Base-by-base conservation (phyloP, 2,329 filamentous ascomycete genomes). In the Hypoxylon sp. region DNA sequence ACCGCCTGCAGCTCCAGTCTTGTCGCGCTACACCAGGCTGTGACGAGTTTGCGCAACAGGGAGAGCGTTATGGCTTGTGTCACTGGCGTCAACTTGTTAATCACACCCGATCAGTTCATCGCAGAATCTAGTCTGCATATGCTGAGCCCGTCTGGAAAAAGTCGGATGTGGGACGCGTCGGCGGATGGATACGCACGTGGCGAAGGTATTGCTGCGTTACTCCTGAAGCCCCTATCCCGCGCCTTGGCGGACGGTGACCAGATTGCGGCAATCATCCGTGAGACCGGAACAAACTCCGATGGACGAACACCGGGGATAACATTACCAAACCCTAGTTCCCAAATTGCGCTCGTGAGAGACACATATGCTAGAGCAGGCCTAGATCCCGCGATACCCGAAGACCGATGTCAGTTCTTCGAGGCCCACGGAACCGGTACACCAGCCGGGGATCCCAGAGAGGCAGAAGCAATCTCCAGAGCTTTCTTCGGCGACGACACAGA, bases 151-250 rank as follows among this genome's bases (percentile, higher is more conserved):
- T 75, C 78, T 0, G 80, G 81, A 1, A 77, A 76, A 54, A 83
- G 78, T 44, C 78, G 77, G 37, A 81, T 80, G 73, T 86, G 82
- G 75, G 85, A 87, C 62, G 71, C 73, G 2, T 69, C 69, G 3
- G 86, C 83, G 0, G 79, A 86, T 60, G 87, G 87, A 0, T 89
- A 88, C 65, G 84, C 80, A 0, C 79, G 85, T n/a, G 86, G 85
- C 13, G 86, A 88, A 68, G 86, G 85, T 2, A 72, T 82, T 11
- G 82, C 78, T 0, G 78, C 80, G 6, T 44, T 88, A 2, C 72
- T 87, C 4, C 69, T 88, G 17, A 88, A 88, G 72, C 79, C 78
- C 0, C 73, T 82, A 22, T 80, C 79, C 30, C 78, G 78, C 37
- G 87, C 87, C 0, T 61, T 88, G 6, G 74, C 75, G 3, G 84